phyloP scores from a whole-genome alignment of 2,329 filamentous ascomycete species.

The Venturia nashicola region DNA sequence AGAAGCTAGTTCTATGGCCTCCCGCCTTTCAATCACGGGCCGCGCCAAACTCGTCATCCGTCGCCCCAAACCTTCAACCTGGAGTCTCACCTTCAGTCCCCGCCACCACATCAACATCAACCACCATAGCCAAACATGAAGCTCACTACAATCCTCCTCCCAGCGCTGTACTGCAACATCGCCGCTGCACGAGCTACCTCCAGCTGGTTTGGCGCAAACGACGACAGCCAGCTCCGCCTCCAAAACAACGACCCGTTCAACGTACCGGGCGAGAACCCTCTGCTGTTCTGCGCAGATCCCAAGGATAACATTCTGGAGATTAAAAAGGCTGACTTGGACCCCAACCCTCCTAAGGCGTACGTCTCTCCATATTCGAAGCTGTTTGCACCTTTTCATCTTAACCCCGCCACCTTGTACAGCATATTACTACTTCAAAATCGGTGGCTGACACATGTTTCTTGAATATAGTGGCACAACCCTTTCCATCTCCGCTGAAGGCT shows the following conservation, averaged over 20 bases:
- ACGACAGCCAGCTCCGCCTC: not conserved
- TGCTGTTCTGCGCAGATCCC: constrained; percentile 66
- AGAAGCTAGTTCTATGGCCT: not conserved
- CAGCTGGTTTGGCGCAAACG: constrained; percentile 2
- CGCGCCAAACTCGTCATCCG: not conserved
- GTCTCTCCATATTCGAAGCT: constrained; percentile 24
- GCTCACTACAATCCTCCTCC: constrained; percentile 3
- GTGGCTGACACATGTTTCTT: constrained; percentile 4
- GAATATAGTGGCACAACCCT: constrained; percentile 59
- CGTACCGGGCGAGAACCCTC: constrained; percentile 75
- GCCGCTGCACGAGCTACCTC: not conserved
- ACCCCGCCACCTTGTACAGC: not conserved
- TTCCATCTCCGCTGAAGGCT: constrained; percentile 65
- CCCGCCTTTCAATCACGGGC: not conserved
- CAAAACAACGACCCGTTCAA: constrained; percentile 36
- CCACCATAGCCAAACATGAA: not conserved
- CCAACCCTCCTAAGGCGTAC: constrained; percentile 82
- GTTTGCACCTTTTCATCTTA: not conserved
- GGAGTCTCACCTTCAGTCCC: not conserved
- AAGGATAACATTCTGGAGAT: constrained; percentile 61
- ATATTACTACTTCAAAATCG: not conserved
- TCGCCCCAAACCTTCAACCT: not conserved
- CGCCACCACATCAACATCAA: not conserved
- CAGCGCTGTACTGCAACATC: not conserved
- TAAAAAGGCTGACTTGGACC: constrained; percentile 63